Percentiles rank a stretch among this genome's conserved stretches.
These are phyloP conservation scores for Euphorbia pulcherrima DNA, from an alignment of 345 rosid species.

Conservation along the genomic window DNA sequence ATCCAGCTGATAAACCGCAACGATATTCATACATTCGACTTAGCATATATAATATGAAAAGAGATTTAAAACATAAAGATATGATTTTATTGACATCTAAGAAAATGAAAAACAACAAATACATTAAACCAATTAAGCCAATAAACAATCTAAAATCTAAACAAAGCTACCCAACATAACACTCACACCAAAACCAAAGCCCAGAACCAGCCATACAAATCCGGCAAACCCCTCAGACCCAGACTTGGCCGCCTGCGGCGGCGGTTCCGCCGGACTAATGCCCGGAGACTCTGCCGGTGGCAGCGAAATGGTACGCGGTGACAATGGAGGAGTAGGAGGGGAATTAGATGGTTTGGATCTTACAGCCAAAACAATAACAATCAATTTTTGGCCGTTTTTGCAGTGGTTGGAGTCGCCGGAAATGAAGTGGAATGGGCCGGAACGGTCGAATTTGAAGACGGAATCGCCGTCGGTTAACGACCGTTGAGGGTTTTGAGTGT, in stretches of 20 bases:
- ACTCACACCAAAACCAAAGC: conserved; percentile 19
- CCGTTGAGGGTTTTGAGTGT: conserved; percentile 44
- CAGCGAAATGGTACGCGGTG: conserved; percentile 4
- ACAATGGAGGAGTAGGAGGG: conserved; percentile 27
- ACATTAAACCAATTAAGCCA: no score
- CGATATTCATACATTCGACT: no score
- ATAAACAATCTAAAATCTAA: background rate
- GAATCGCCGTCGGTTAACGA: conserved; percentile 58
- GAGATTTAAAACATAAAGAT: no score
- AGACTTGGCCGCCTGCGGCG: conserved; percentile 15
- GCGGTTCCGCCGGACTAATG: conserved; percentile 21
- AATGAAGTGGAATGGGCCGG: conserved; percentile 82
- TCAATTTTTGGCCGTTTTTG: conserved; percentile 58
- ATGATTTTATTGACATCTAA: no score
- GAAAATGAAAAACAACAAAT: background rate
- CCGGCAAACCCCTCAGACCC: conserved; percentile 17
- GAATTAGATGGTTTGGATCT: conserved; percentile 30
- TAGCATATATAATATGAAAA: no score
- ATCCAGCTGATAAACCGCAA: no score
- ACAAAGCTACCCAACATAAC: conserved; percentile 22
- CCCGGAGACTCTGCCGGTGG: background rate
- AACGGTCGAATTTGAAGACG: conserved; percentile 46
- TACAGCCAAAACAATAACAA: conserved; percentile 56
- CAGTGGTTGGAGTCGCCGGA: conserved; percentile 59
- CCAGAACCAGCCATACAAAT: conserved; percentile 20